Evolutionary conservation across 345 rosid species (phyloP), one percentile per base, ranked within the genome.

Genomic region (Hevea brasiliensis): DNA sequence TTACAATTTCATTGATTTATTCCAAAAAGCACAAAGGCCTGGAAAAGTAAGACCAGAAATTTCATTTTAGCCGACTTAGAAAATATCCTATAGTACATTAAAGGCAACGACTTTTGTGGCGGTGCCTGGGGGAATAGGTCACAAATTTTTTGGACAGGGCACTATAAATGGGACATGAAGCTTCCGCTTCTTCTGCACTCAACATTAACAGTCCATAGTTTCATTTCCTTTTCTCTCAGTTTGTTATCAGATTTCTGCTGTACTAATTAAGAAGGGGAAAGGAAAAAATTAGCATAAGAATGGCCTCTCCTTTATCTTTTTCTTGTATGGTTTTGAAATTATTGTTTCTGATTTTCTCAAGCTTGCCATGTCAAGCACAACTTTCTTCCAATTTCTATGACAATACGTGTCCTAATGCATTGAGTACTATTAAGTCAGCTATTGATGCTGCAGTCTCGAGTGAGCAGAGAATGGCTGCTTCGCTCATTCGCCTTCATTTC

Each of bases 401-500:
- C 2, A 9, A 7, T 14, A 37, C 27, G 3, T 62, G 67, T 10
- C 50, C 67, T 40, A 7, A 21, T 37, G 67, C 67, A 2, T 7
- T 62, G 0, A 62, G 27, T 27, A 40, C 20, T 18, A 62, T 62
- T 2, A 20, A 27, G 17, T 10, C 27, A 62, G 50, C 2, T 3
- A 1, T 62, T 62, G 23, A 20, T 40, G 7, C 47, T 8, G 67
- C 67, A 18, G 47, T 62, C 3, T 3, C 24, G 0, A 9, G 27
- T n/a, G 48, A 62, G 17, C 50, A 0, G 21, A 40, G 67, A 62
- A 41, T 62, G 48, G 66, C 67, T 40, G 67, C 67, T 62, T 62
- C 48, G 14, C 67, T 62, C 21, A 62, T 62, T 62, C 50, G 67
- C 26, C 67, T 62, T 40, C 67, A 62, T 41, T 62, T 32, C 24